Evolutionary conservation across 495 filamentous ascomycete species (phyloP), one percentile per base, ranked within the genome.

Genomic region (Massariosphaeria phaeospora): DNA sequence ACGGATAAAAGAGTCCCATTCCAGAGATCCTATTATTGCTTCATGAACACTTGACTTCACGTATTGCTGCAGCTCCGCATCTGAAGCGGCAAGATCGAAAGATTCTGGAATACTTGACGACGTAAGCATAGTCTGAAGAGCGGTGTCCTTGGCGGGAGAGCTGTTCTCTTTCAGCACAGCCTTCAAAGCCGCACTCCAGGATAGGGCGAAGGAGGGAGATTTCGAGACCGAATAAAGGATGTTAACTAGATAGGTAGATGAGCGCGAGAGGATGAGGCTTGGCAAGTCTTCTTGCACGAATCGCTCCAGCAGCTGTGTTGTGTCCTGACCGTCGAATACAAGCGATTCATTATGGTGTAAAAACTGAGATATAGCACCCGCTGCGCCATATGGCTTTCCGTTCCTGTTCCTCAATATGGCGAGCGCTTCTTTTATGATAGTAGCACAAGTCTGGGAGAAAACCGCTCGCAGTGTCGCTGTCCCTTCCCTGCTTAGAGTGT

Each of bases 341-440:
- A 57, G 20, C 24, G 43, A 6, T 13, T 23, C 40, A 50, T 63
- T 29, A 56, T 56, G 9, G 66, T 55, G 26, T 76, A 70, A 48
- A 65, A 78, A 8, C 36, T 74, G 69, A 53, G 79, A 74, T 2
- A 93, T 63, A 2, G 82, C 74, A 4, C 78, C 78, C 17, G 89
- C 86, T 12, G 85, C 85, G 12, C 85, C 87, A 61, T 87, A 95
- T 0, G 88, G 86, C 62, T 93, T 93, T 38, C 88, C 89, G 57
- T 90, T 86, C 41, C 86, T 74, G 23, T 70, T 70, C 34, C 69
- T 70, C 13, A 85, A 52, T 2, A 80, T 66, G 15, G 75, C 59
- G 12, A 82, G 51, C 44, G 80, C 78, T 34, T 70, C 70, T 26
- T 70, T 65, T 11, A 85, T 64, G 39, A 85, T 71, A 3, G 52